A percentile compares a stretch with the other conserved stretches of the same genome.
Conservation (phyloP, 163 green algal species). For the Prototheca stagnorum region DNA sequence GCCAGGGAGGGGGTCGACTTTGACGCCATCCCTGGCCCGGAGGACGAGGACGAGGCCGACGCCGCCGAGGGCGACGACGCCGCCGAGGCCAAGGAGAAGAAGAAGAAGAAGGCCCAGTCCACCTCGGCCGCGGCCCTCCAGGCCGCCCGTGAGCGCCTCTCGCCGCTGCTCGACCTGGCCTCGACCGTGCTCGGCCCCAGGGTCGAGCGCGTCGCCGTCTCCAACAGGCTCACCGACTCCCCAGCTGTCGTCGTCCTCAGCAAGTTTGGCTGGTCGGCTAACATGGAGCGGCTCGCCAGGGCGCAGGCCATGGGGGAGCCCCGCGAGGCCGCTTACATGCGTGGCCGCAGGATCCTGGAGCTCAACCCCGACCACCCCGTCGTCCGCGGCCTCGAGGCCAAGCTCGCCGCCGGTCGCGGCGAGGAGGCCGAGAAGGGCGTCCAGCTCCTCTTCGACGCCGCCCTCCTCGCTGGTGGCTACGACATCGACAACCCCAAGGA, state of each 20-base stretch:
- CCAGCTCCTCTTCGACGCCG: constrained; percentile 88
- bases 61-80: constrained; percentile 27
- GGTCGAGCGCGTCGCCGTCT: constrained; percentile 61
- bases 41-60: constrained; percentile 27
- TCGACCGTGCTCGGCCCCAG: constrained; percentile 52
- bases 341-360: constrained; percentile 80
- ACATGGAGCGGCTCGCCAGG: constrained; percentile 91
- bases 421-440: constrained; percentile 44
- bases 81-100: constrained; percentile 8
- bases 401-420: constrained; percentile 3
- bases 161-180: constrained; percentile 67
- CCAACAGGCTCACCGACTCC: constrained; percentile 60
- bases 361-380: constrained; percentile 81
- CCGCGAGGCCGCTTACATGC: constrained; percentile 88
- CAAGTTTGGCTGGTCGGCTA: constrained; percentile 93
- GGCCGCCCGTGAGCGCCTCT: constrained; percentile 26
- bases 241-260: constrained; percentile 84
- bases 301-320: constrained; percentile 75
- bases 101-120: too few species aligned
- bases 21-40: too few species aligned
- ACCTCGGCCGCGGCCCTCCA: too few species aligned
- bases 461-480: constrained; percentile 48
- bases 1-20: constrained; percentile 78
- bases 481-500: constrained; percentile 31
- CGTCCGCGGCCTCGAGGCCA: constrained; percentile 39